Conservation (phyloP, 129 eudicot genomes). For the Lonicera japonica region DNA sequence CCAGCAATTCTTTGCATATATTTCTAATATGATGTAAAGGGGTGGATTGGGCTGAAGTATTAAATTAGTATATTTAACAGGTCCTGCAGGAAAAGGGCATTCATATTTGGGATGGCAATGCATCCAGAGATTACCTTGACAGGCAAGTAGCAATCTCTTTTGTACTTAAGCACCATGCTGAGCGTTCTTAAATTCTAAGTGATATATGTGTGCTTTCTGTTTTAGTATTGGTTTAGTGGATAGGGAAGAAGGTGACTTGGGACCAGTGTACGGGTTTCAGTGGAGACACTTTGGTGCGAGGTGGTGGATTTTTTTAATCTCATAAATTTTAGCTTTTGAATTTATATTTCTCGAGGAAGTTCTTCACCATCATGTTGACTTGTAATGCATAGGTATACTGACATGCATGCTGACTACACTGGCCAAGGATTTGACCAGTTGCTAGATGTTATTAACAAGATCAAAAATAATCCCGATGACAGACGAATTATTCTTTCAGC, state of each 20-base stretch:
- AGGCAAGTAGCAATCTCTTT: slow-evolving; percentile 27
- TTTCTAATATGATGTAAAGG: too few relatives aligned
- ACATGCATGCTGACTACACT: slow-evolving; percentile 64
- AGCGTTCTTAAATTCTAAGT: slow-evolving; percentile 1
- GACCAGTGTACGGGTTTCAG: slow-evolving; percentile 66
- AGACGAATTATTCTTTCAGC: slow-evolving; percentile 59
- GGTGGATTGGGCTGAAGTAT: too few relatives aligned
- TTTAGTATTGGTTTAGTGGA: slow-evolving; percentile 46
- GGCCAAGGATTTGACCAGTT: slow-evolving; percentile 70
- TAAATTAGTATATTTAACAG: slow-evolving; percentile 16
- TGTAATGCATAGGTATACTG: slow-evolving; percentile 37
- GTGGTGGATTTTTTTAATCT: slow-evolving; percentile 13
- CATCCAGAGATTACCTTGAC: slow-evolving; percentile 65
- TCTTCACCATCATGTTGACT: not conserved
- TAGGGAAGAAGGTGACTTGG: slow-evolving; percentile 71
- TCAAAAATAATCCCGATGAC: slow-evolving; percentile 53
- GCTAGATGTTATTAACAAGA: slow-evolving; percentile 59
- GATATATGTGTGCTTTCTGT: not conserved
- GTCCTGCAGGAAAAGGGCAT: slow-evolving; percentile 51
- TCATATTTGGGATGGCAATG: slow-evolving; percentile 71
- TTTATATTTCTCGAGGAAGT: not conserved
- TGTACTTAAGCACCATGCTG: too few relatives aligned
- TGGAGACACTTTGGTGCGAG: slow-evolving; percentile 77
- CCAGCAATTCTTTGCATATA: not conserved
- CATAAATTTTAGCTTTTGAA: not conserved